phyloP scores from a whole-genome alignment of 768 basidiomycete species.

The Suillus bovinus region DNA sequence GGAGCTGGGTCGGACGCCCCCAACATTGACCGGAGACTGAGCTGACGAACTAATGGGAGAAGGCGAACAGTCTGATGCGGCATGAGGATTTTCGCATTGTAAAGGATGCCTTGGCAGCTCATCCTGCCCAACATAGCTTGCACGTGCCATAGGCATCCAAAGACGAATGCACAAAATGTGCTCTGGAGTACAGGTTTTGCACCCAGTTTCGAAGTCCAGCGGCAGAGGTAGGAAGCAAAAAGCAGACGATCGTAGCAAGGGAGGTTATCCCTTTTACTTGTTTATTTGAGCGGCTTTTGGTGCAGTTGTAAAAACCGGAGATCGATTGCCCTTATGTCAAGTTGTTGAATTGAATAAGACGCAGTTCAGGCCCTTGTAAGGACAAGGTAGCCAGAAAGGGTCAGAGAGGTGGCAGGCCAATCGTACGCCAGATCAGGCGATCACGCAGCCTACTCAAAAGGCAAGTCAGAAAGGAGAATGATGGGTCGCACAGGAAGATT shows the following conservation, averaged over 20 bases:
- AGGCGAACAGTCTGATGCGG: conserved; percentile 20
- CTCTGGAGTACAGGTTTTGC: background rate
- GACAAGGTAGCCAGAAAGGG: conserved; percentile 6
- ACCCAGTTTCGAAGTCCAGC: background rate
- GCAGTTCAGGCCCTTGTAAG: background rate
- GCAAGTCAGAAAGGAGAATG: conserved; percentile 4
- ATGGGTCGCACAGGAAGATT: conserved; percentile 6
- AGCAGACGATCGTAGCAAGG: background rate
- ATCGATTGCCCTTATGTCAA: conserved; percentile 4
- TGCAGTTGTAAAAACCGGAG: background rate
- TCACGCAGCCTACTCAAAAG: background rate
- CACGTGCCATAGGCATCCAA: conserved; percentile 24
- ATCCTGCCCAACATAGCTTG: conserved; percentile 18
- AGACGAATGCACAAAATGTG: background rate
- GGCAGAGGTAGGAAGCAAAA: conserved; percentile 3
- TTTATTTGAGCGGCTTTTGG: conserved; percentile 7
- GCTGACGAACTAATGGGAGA: conserved; percentile 31
- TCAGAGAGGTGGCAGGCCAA: conserved; percentile 4
- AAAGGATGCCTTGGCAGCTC: conserved; percentile 24
- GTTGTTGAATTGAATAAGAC: background rate
- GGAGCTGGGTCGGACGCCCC: conserved; percentile 21
- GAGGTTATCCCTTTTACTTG: conserved; percentile 1
- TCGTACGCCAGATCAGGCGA: background rate
- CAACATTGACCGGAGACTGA: conserved; percentile 32
- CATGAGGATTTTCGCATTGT: conserved; percentile 24